Evolutionary conservation across 2,329 filamentous ascomycete species (phyloP).

Genomic region (Gremmenia infestans): DNA sequence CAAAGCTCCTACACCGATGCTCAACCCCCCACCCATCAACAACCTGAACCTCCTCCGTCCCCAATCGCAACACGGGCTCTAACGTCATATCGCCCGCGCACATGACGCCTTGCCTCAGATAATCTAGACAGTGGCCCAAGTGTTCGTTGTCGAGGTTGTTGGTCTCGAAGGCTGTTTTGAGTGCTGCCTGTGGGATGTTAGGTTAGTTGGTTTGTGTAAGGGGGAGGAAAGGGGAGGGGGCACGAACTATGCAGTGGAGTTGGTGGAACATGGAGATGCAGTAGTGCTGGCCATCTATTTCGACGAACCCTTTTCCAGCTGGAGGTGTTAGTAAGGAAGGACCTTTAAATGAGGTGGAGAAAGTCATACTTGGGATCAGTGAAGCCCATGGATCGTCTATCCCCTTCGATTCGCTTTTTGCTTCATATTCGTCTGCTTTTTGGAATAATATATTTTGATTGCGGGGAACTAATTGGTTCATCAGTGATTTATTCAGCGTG

Average conservation of each 20-base stretch:
- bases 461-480: not conserved
- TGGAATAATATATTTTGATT: not conserved
- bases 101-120: conserved; percentile 16
- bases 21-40: conserved; percentile 12
- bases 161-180: conserved; percentile 11
- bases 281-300: conserved; percentile 2
- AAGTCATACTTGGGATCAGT: not conserved
- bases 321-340: not conserved
- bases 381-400: not conserved
- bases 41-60: not conserved
- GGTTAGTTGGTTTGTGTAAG: not conserved
- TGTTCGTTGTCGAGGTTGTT: not conserved
- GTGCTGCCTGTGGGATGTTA: conserved; percentile 1
- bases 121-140: conserved; percentile 16
- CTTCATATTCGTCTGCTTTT: not conserved
- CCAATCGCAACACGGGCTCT: conserved; percentile 3
- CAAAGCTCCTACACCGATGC: conserved; percentile 10
- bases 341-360: not conserved
- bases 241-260: conserved; percentile 11
- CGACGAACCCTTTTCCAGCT: conserved; percentile 12
- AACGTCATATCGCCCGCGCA: conserved; percentile 17
- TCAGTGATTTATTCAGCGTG: not conserved
- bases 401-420: not conserved
- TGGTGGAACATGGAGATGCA: conserved; percentile 15
- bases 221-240: not conserved